phyloP scores from a whole-genome alignment of 2,329 filamentous ascomycete genomes.

The Aspergillus neotritici region DNA sequence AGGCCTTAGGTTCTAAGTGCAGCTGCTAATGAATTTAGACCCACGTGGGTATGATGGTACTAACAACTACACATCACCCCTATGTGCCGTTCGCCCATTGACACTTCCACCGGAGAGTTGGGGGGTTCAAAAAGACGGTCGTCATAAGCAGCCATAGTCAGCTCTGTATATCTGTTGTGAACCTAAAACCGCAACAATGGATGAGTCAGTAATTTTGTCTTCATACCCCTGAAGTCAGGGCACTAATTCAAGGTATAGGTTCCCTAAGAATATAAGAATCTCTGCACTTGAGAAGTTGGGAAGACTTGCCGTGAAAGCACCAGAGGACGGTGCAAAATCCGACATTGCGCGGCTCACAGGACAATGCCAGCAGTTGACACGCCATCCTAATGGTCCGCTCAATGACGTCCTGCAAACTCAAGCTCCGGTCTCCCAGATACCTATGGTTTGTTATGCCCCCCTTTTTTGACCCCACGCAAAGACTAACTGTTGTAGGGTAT shows the following conservation, averaged over 20 bases:
- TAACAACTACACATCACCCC: too few species aligned
- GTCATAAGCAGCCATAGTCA: too few species aligned
- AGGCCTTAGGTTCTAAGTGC: too few species aligned
- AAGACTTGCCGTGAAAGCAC: constrained; percentile 34
- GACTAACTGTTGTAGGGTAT: constrained; percentile 55
- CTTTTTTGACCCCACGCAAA: background rate
- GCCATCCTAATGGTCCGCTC: constrained; percentile 25
- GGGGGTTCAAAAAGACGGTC: too few species aligned
- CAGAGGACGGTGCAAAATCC: constrained; percentile 23
- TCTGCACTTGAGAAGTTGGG: constrained; percentile 43
- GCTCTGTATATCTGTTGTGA: too few species aligned
- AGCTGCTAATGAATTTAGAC: too few species aligned
- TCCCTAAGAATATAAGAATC: constrained; percentile 32
- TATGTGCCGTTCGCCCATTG: too few species aligned
- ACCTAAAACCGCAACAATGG: constrained; percentile 18
- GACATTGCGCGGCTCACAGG: constrained; percentile 34
- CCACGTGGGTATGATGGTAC: too few species aligned
- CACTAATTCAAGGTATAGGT: constrained; percentile 19
- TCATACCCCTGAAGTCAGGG: background rate
- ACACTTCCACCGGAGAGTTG: too few species aligned
- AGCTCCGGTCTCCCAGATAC: constrained; percentile 33
- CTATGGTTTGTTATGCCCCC: constrained; percentile 30
- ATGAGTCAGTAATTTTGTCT: constrained; percentile 22
- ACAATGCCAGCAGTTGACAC: constrained; percentile 22
- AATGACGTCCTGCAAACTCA: constrained; percentile 35